Evolutionary conservation across 1,284 basidiomycete species (phyloP).

Genomic region (Ganoderma meredithae): DNA sequence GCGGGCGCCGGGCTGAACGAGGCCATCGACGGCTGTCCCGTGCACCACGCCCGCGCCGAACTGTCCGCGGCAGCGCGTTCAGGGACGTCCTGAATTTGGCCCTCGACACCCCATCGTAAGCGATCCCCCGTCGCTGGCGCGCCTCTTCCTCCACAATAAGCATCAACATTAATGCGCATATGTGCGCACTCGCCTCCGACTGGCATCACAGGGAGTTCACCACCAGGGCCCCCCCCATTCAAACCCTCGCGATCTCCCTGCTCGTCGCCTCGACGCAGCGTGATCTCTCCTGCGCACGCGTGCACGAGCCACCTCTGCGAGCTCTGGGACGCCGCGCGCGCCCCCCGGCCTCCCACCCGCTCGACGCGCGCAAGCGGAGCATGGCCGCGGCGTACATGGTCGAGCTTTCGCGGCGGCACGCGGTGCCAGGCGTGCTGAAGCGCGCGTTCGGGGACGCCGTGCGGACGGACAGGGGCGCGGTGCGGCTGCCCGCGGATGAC

Average conservation of each 20-base stretch:
- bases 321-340: background rate
- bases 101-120: background rate
- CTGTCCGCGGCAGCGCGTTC: background rate
- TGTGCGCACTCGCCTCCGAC: too few species aligned
- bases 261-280: background rate
- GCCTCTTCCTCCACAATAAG: too few species aligned
- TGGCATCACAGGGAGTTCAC: background rate
- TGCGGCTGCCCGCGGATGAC: background rate
- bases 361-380: background rate
- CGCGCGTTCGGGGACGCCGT: too few species aligned
- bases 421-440: too few species aligned
- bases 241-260: background rate
- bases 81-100: background rate
- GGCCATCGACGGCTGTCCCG: background rate
- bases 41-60: background rate
- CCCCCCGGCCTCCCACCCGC: background rate
- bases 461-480: too few species aligned
- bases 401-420: background rate
- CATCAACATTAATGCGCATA: too few species aligned
- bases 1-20: background rate
- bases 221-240: background rate
- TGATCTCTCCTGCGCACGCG: background rate
- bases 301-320: background rate
- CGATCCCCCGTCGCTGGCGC: too few species aligned
- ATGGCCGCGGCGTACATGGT: background rate